Percentiles rank a stretch among this genome's conserved stretches.
phyloP scores from a whole-genome alignment of 2,329 filamentous ascomycete species.

The Tolypocladium ovalisporum region DNA sequence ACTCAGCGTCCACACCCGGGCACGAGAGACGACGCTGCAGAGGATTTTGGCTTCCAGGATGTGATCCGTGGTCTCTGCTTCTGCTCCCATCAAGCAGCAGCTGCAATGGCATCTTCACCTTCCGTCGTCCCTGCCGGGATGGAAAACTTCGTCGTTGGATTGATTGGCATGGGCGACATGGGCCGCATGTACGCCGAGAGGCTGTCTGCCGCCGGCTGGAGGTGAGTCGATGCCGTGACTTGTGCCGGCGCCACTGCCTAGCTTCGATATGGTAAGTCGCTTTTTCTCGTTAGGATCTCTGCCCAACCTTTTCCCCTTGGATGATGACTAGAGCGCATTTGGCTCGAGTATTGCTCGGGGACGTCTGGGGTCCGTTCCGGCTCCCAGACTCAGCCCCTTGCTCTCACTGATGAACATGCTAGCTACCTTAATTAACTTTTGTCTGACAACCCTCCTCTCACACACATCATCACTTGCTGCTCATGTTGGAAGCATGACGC shows the following conservation, averaged over 20 bases:
- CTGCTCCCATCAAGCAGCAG: constrained; percentile 12
- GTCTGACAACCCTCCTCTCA: constrained; percentile 54
- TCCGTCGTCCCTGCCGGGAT: constrained; percentile 29
- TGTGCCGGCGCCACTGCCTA: constrained; percentile 6
- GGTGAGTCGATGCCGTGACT: constrained; percentile 41
- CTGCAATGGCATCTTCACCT: constrained; percentile 17
- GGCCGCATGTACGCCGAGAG: constrained; percentile 94
- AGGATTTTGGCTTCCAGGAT: constrained; percentile 9
- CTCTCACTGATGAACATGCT: constrained; percentile 98
- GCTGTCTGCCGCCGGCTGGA: constrained; percentile 89
- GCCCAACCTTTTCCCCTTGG: constrained; percentile 18
- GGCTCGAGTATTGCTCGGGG: constrained; percentile 88
- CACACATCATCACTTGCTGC: neutral
- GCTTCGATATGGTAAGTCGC: constrained; percentile 23
- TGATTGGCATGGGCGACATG: constrained; percentile 99
- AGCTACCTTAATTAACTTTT: constrained; percentile 82
- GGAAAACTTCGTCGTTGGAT: constrained; percentile 70
- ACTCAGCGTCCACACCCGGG: neutral
- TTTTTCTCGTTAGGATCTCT: constrained; percentile 1
- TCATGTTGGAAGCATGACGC: neutral
- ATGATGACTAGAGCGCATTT: constrained; percentile 99
- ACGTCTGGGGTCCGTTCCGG: constrained; percentile 64
- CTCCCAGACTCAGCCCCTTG: constrained; percentile 44
- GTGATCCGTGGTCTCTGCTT: constrained; percentile 14
- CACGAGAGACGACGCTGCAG: neutral